Evolutionary conservation across 345 rosid genomes (phyloP), one percentile per base, ranked within the genome.

Genomic region (Sonneratia alba): DNA sequence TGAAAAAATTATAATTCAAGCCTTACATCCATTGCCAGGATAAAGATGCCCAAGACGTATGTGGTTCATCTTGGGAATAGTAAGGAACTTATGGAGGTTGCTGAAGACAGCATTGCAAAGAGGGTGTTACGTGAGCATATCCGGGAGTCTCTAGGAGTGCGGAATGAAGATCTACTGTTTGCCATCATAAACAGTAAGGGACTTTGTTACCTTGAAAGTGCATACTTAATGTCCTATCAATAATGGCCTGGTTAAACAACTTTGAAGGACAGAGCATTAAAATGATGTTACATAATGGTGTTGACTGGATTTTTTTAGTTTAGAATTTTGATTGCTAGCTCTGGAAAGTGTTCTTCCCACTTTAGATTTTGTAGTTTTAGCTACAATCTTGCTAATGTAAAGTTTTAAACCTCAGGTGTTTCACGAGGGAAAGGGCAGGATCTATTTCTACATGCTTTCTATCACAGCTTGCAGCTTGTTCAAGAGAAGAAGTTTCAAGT

Each of bases 21-120:
- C 63, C 22, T 62, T 62, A 10, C 19, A 72, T 79, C 67, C 74
- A 76, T 76, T 74, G 77, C 74, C 91, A 94, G 98, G 85, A 88
- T 94, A 77, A 85, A 82, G 82, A 94, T 94, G 98, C 98, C 97
- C 53, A 85, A 85, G 77, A 91, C 96, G 36, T 91, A 85, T 76
- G 97, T 91, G 22, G 98, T 91, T 74, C 98, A 94, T 80, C 85
- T 94, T 72, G 98, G 98, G 67, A 91, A 94, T 84, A 94, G 96
- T 73, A 82, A 89, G 78, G 97, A 89, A 75, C 84, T 91, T 68
- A 90, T 94, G 98, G 95, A 91, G 79, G 95, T 91, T 72, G 98
- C 98, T 76, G 95, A 94, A 82, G 89, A 93, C 82, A 78, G 73
- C 42, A 87, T 91, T 36, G 97, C 96, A 75, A 89, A 82, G 77